Evolutionary conservation across 2,329 filamentous ascomycete species (phyloP).

Genomic region (Fusarium vanettenii): DNA sequence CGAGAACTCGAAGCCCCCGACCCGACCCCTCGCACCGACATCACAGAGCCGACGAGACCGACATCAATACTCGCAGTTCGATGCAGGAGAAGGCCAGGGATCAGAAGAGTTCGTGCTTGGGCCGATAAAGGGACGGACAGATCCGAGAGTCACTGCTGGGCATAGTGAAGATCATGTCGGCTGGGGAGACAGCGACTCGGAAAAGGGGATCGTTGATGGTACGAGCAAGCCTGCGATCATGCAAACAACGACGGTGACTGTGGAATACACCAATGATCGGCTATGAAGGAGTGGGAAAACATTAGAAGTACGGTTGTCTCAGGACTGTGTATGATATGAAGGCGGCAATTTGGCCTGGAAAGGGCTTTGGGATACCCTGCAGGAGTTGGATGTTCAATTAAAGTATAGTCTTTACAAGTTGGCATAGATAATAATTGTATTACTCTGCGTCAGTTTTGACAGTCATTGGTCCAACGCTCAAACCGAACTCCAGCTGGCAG

Average conservation of each 20-base stretch:
- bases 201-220: constrained; percentile 29
- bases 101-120: constrained; percentile 17
- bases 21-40: constrained; percentile 5
- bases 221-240: constrained; percentile 30
- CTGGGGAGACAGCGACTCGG: constrained; percentile 37
- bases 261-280: constrained; percentile 28
- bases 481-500: background rate
- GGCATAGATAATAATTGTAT: background rate
- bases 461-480: background rate
- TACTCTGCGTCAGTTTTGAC: background rate
- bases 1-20: constrained; percentile 19
- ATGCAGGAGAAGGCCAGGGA: constrained; percentile 14
- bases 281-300: background rate
- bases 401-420: background rate
- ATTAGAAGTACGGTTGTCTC: background rate
- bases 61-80: constrained; percentile 37
- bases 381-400: background rate
- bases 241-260: constrained; percentile 39
- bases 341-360: background rate
- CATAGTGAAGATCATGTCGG: constrained; percentile 15
- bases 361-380: background rate
- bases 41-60: constrained; percentile 32
- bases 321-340: background rate
- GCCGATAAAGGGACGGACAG: constrained; percentile 16
- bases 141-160: constrained; percentile 27